These are phyloP conservation scores for Agapanthus africanus DNA, from an alignment of 106 monocot species.

Conservation along the genomic window DNA sequence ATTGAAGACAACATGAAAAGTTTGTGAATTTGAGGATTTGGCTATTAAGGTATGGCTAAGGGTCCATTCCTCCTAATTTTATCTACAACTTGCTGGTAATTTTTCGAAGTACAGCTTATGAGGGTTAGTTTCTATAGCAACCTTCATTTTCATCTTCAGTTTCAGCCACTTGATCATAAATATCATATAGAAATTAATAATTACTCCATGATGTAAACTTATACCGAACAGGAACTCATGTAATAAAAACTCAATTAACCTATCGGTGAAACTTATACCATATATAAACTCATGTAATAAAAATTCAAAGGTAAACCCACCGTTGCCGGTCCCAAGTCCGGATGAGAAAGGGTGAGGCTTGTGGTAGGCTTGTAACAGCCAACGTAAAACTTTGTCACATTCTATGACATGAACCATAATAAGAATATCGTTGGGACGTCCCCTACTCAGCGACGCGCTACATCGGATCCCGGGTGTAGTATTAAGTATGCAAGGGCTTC, in stretches of 20 bases:
- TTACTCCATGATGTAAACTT: background rate
- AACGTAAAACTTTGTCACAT: background rate
- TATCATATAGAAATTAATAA: background rate
- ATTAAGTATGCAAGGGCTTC: too few relatives aligned
- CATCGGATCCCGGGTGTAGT: too few relatives aligned
- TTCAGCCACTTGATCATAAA: background rate
- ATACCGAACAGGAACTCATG: background rate
- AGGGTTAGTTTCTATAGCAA: background rate
- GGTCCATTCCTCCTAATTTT: background rate
- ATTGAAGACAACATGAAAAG: background rate
- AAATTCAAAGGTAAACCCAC: background rate
- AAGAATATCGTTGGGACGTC: background rate
- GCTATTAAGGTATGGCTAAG: background rate
- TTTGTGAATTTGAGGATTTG: background rate
- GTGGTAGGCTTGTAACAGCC: background rate
- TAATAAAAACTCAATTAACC: too few relatives aligned
- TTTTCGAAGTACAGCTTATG: background rate
- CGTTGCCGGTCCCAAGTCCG: too few relatives aligned
- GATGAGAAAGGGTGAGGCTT: too few relatives aligned
- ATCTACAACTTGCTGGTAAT: background rate
- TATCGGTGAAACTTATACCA: too few relatives aligned
- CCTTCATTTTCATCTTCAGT: background rate
- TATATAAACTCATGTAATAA: too few relatives aligned
- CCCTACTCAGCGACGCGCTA: too few relatives aligned
- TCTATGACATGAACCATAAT: background rate